phyloP scores from a whole-genome alignment of 1,139 yeast genomes.

The Candida sp. region DNA sequence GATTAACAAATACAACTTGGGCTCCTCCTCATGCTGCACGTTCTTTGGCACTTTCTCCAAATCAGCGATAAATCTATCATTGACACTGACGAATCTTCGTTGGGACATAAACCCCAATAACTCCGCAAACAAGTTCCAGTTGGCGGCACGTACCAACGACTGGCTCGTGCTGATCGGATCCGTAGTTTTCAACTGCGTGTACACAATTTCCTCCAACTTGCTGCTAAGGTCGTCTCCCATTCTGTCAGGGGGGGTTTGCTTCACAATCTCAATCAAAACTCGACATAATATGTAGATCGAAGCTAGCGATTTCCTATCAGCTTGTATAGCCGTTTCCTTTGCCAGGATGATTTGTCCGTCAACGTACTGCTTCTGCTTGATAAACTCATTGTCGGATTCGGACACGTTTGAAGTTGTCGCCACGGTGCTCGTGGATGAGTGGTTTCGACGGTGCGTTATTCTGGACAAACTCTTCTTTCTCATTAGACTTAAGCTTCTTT shows the following conservation, averaged over 20 bases:
- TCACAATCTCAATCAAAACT: conserved; percentile 90
- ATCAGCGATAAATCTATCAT: conserved; percentile 94
- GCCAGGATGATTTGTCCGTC: conserved; percentile 59
- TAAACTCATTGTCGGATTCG: conserved; percentile 19
- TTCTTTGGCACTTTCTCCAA: conserved; percentile 76
- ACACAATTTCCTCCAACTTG: conserved; percentile 91
- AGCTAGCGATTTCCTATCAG: conserved; percentile 85
- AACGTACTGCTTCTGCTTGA: conserved; percentile 27
- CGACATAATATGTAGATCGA: conserved; percentile 92
- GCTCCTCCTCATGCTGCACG: conserved; percentile 62
- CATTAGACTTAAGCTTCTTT: conserved; percentile 46
- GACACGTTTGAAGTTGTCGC: conserved; percentile 4
- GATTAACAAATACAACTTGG: conserved; percentile 73
- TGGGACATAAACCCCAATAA: conserved; percentile 91
- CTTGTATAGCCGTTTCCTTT: conserved; percentile 74
- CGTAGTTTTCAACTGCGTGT: conserved; percentile 85
- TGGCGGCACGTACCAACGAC: conserved; percentile 82
- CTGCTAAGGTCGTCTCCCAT: conserved; percentile 84
- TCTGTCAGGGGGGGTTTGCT: conserved; percentile 75
- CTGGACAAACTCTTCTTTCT: conserved; percentile 44
- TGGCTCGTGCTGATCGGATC: conserved; percentile 72
- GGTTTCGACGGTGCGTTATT: conserved; percentile 42
- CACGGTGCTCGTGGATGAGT: conserved; percentile 33
- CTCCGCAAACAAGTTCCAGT: conserved; percentile 94
- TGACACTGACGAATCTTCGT: conserved; percentile 81